phyloP scores from a whole-genome alignment of 306 rosid species.

The Fragaria nilgerrensis region DNA sequence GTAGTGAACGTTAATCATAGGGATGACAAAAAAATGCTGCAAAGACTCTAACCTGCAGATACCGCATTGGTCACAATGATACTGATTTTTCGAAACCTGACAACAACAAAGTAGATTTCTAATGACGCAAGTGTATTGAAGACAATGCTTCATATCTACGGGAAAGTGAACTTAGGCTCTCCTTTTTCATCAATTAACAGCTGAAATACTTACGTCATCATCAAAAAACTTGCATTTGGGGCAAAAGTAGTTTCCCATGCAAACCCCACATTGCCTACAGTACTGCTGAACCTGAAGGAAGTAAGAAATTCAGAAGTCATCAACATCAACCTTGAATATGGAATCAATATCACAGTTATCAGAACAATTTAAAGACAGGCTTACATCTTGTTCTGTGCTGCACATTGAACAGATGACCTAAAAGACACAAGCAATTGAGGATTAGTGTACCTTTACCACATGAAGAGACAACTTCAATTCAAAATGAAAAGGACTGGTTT shows the following conservation, averaged over 20 bases:
- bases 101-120: conserved; percentile 4
- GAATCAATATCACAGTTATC: neutral
- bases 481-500: neutral
- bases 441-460: neutral
- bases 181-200: neutral
- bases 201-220: conserved; percentile 53
- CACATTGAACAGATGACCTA: conserved; percentile 85
- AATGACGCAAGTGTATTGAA: conserved; percentile 1
- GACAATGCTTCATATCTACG: neutral
- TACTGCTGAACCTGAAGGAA: conserved; percentile 71
- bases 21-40: neutral
- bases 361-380: conserved; percentile 13
- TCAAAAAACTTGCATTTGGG: conserved; percentile 73
- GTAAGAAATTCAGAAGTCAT: conserved; percentile 14
- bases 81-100: conserved; percentile 60
- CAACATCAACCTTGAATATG: neutral
- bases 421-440: conserved; percentile 16
- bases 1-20: neutral
- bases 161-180: neutral
- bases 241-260: conserved; percentile 82
- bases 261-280: conserved; percentile 69
- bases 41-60: conserved; percentile 73
- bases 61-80: conserved; percentile 80
- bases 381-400: conserved; percentile 76
- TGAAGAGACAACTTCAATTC: neutral